Evolutionary conservation across 2,329 filamentous ascomycete genomes (phyloP).

Genomic region (Cordyceps pruinosa): DNA sequence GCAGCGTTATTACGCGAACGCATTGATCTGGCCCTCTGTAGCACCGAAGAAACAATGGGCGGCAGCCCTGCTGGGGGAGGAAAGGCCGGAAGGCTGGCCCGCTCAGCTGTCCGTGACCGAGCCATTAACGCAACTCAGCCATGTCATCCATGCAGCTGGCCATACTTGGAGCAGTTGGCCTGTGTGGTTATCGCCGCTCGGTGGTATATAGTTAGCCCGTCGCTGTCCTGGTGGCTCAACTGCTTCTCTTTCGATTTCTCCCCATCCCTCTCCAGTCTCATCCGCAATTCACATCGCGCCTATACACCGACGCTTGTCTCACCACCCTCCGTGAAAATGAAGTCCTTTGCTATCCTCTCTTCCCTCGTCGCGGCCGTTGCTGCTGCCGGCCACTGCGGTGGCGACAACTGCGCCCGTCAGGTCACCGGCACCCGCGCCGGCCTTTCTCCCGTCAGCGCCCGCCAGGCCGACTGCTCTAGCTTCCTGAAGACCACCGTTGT

Average conservation of each 20-base stretch:
- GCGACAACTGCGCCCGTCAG: constrained; percentile 41
- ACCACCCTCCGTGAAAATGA: constrained; percentile 27
- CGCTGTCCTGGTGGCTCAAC: not conserved
- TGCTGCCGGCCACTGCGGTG: constrained; percentile 30
- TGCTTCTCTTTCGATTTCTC: not conserved
- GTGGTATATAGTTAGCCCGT: constrained; percentile 11
- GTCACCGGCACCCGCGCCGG: constrained; percentile 36
- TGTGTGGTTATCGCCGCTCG: constrained; percentile 4
- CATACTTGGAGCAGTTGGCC: not conserved
- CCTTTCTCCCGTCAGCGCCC: constrained; percentile 27
- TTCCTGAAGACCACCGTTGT: constrained; percentile 35
- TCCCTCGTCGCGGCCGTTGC: constrained; percentile 29
- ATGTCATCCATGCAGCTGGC: constrained; percentile 6
- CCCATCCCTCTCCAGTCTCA: constrained; percentile 10
- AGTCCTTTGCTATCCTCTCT: constrained; percentile 30
- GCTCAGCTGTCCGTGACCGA: constrained; percentile 8
- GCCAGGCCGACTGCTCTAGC: constrained; percentile 34
- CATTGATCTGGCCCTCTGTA: not conserved
- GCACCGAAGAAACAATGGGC: not conserved
- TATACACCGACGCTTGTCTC: constrained; percentile 5
- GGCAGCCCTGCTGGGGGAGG: not conserved
- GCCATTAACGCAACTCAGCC: constrained; percentile 2
- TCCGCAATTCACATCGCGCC: constrained; percentile 1
- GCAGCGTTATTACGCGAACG: constrained; percentile 8
- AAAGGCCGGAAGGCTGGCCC: not conserved